phyloP scores from a whole-genome alignment of 148 eudicot species.

The Rhododendron kiyosumense region DNA sequence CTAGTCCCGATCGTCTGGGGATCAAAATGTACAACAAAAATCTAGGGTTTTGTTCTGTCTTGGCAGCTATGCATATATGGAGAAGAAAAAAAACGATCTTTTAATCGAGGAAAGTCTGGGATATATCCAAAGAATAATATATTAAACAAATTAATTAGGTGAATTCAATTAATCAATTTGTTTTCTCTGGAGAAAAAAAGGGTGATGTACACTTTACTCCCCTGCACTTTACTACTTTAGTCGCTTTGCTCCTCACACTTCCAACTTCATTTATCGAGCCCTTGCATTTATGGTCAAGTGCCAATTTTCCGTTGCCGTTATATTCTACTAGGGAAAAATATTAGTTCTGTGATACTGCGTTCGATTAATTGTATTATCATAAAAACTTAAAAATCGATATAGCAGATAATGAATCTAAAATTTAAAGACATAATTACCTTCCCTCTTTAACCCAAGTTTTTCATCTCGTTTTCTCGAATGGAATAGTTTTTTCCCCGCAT shows the following conservation, averaged over 20 bases:
- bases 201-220: not conserved
- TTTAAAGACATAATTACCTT: not conserved
- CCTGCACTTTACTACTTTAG: not conserved
- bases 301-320: not conserved
- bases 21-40: conserved; percentile 10
- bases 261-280: not conserved
- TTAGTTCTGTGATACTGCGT: not conserved
- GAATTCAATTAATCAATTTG: not conserved
- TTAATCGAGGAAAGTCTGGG: not conserved
- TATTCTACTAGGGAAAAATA: not conserved
- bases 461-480: not conserved
- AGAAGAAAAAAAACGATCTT: not conserved
- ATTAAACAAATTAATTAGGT: conserved; percentile 5
- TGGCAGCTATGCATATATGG: not conserved
- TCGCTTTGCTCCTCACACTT: not conserved
- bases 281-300: not conserved
- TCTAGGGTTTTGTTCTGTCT: conserved; percentile 23
- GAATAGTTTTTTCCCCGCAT: not conserved
- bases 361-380: not conserved
- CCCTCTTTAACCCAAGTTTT: not conserved
- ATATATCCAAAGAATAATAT: conserved; percentile 13
- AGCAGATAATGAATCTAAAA: not conserved
- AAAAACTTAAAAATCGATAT: not conserved
- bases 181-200: not conserved
- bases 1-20: conserved; percentile 12